Percentiles rank a stretch among this genome's conserved stretches.
phyloP scores from a whole-genome alignment of 2,329 filamentous ascomycete species.

The Cephalotrichum gorgonifer region DNA sequence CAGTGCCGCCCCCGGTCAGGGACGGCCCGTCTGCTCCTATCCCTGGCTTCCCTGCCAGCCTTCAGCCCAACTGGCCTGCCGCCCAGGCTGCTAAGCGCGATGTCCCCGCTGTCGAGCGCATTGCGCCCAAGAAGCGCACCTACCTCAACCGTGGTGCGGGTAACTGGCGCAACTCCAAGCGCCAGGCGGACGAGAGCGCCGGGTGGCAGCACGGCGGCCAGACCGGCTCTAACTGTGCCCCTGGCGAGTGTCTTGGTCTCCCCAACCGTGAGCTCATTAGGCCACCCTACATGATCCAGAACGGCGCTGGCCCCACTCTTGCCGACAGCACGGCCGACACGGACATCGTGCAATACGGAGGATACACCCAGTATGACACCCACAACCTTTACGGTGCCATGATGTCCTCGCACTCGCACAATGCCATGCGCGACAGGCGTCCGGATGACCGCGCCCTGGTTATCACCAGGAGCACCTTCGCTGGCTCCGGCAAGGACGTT shows the following conservation, averaged over 20 bases:
- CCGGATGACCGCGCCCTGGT: conserved; percentile 56
- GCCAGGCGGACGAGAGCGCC: background rate
- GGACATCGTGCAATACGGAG: conserved; percentile 57
- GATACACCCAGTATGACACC: conserved; percentile 60
- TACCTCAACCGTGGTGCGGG: background rate
- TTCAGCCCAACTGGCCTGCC: background rate
- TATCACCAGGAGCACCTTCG: conserved; percentile 68
- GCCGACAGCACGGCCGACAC: conserved; percentile 55
- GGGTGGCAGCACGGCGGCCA: conserved; percentile 12
- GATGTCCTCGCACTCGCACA: conserved; percentile 58
- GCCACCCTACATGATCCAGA: conserved; percentile 16
- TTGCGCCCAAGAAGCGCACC: too few species aligned
- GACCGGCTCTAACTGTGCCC: conserved; percentile 13
- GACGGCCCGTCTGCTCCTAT: conserved; percentile 16
- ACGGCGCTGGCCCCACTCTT: conserved; percentile 21
- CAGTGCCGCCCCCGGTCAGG: conserved; percentile 51
- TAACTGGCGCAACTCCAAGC: background rate
- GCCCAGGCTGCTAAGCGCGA: too few species aligned
- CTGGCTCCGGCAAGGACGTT: conserved; percentile 57
- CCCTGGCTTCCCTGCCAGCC: background rate
- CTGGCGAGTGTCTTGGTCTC: conserved; percentile 14
- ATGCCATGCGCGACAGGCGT: conserved; percentile 56
- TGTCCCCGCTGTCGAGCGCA: background rate
- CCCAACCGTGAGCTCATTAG: conserved; percentile 13
- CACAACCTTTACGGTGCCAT: conserved; percentile 70